These are phyloP conservation scores for Camellia sinensis DNA, from an alignment of 148 eudicot genomes.

Conservation along the genomic window DNA sequence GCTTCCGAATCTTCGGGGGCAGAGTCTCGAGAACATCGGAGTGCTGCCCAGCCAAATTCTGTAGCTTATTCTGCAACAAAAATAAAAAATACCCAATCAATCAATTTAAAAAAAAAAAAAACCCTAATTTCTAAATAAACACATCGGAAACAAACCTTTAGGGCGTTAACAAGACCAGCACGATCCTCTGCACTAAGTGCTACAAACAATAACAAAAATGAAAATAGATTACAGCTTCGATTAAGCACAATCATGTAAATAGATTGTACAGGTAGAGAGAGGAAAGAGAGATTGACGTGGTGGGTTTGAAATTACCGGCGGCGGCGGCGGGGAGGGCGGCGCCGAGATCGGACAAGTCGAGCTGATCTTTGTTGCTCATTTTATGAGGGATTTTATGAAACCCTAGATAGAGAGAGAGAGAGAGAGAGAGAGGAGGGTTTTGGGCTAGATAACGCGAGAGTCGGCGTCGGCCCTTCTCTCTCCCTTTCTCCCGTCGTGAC, in stretches of 20 bases:
- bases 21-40: slow-evolving; percentile 61
- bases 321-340: slow-evolving; percentile 79
- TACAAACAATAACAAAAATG: slow-evolving; percentile 18
- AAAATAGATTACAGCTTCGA: slow-evolving; percentile 8
- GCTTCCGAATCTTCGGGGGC: slow-evolving; percentile 60
- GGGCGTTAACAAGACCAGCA: slow-evolving; percentile 77
- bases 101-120: neutral
- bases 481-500: no score
- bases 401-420: slow-evolving; percentile 15
- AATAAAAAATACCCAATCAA: slow-evolving; percentile 11
- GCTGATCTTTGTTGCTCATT: slow-evolving; percentile 58
- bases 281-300: neutral
- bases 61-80: slow-evolving; percentile 62
- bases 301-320: slow-evolving; percentile 40
- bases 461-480: no score
- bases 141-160: slow-evolving; percentile 45
- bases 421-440: no score
- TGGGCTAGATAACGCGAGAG: no score
- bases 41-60: slow-evolving; percentile 72
- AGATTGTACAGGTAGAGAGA: neutral
- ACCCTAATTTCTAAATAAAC: neutral
- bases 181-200: slow-evolving; percentile 86
- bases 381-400: neutral
- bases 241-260: neutral
- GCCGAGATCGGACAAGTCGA: slow-evolving; percentile 72